Conservation (phyloP, 2,329 filamentous ascomycete genomes). For the Diaporthe amygdali region DNA sequence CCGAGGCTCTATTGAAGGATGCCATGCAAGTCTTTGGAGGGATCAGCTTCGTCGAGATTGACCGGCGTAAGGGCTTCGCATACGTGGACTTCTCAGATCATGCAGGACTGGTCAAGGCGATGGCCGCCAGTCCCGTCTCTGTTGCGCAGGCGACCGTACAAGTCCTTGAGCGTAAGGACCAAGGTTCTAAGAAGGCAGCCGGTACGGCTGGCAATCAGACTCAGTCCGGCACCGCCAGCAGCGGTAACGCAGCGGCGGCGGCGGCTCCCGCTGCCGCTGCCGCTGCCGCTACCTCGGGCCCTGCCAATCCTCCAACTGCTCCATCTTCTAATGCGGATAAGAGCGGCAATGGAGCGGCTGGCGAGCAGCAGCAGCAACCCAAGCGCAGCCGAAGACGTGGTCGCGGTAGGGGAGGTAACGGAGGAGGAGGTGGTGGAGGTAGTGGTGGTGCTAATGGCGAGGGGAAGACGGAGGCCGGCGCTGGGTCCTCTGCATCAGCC, state of each 20-base stretch:
- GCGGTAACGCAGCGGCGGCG: background rate
- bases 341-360: background rate
- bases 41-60: constrained; percentile 84
- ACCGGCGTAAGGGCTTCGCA: constrained; percentile 92
- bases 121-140: constrained; percentile 79
- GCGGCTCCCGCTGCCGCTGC: background rate
- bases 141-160: constrained; percentile 88
- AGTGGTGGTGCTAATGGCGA: constrained; percentile 8
- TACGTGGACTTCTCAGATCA: constrained; percentile 87
- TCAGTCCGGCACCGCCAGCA: background rate
- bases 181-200: constrained; percentile 38
- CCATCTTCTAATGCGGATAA: constrained; percentile 18
- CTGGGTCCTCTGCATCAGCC: constrained; percentile 1
- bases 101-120: constrained; percentile 75
- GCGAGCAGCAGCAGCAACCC: constrained; percentile 24
- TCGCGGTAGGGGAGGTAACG: constrained; percentile 25
- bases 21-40: constrained; percentile 76
- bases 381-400: constrained; percentile 26
- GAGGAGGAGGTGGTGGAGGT: background rate
- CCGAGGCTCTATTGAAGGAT: constrained; percentile 77
- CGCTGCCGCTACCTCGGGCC: background rate
- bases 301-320: background rate
- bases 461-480: constrained; percentile 7
- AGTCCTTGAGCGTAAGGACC: constrained; percentile 81
- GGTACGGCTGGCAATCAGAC: background rate